Conservation (phyloP, 2,329 filamentous ascomycete species). For the Trichocomaceae sp. region DNA sequence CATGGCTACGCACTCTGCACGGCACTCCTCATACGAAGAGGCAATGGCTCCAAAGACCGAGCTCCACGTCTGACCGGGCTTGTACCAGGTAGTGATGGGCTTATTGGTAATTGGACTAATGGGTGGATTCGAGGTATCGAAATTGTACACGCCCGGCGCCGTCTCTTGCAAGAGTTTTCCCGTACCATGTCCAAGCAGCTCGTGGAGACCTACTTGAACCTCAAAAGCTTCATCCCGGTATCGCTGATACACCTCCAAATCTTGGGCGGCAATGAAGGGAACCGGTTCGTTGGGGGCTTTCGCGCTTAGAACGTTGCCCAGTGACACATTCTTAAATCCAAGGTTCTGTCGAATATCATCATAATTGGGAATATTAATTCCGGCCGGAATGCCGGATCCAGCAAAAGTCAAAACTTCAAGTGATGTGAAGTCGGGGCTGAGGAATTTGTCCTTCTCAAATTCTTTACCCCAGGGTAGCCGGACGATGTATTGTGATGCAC, state of each 20-base stretch:
- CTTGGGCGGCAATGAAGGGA: constrained; percentile 75
- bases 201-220: constrained; percentile 91
- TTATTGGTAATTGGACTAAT: constrained; percentile 71
- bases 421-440: constrained; percentile 92
- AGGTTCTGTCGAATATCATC: constrained; percentile 55
- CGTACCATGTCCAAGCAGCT: constrained; percentile 81
- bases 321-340: constrained; percentile 66
- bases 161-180: constrained; percentile 93
- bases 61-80: constrained; percentile 90
- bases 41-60: constrained; percentile 84
- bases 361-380: constrained; percentile 54
- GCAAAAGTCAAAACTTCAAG: constrained; percentile 84
- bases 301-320: constrained; percentile 87
- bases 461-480: constrained; percentile 79
- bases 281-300: constrained; percentile 89
- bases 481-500: constrained; percentile 76
- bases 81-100: constrained; percentile 81
- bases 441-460: constrained; percentile 94
- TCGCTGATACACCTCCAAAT: constrained; percentile 70
- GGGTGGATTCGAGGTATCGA: constrained; percentile 74
- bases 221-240: constrained; percentile 86
- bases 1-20: constrained; percentile 92
- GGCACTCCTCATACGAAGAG: constrained; percentile 87
- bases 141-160: constrained; percentile 74
- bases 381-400: constrained; percentile 55